Base-by-base conservation (phyloP, 2,329 filamentous ascomycete species). In the Nakataea oryzae region DNA sequence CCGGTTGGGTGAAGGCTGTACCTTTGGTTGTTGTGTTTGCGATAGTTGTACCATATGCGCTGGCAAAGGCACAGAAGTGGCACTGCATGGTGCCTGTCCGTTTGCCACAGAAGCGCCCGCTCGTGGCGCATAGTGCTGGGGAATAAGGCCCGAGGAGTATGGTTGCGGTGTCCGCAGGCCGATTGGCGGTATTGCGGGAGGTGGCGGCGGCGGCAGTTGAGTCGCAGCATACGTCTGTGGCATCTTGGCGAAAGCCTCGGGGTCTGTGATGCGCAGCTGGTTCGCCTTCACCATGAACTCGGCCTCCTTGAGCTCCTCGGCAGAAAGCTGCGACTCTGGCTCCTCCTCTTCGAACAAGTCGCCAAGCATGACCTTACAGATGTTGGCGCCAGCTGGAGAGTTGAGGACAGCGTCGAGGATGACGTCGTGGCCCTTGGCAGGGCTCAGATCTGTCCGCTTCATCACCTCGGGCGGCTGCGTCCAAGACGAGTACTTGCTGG, bases 291-390 rank as follows among this genome's bases (percentile, higher is more conserved):
- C 69, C 61, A 76, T 65, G 54, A 75, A 66, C 34, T 81, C 76
- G 0, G 84, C 84, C 57, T 86, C 81, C 56, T 74, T 75, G 12
- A 78, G 71, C 65, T 92, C 88, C 60, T 88, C 84, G 0, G 78
- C 75, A 0, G 85, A 86, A 27, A 93, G 72, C 24, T 68, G 67
- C 14, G 79, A 79, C 59, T 86, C 84, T 13, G 82, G 75, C 62
- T 89, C 87, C 65, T 92, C 87, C 66, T 84, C 80, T 66, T 89
- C 86, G 66, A 91, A 91, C 0, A 87, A 87, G 66, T 93, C 88
- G 0, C 87, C 89, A 54, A 87, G 81, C 3, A 83, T 79, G 62
- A 93, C 86, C 1, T 75, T 75, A 14, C 78, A 74, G 58, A 90
- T 81, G 13, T 72, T 68, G 8, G 74, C 64, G 1, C 69, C 71